phyloP scores from a whole-genome alignment of 768 basidiomycete species.

The Lactarius pseudohatsudake region DNA sequence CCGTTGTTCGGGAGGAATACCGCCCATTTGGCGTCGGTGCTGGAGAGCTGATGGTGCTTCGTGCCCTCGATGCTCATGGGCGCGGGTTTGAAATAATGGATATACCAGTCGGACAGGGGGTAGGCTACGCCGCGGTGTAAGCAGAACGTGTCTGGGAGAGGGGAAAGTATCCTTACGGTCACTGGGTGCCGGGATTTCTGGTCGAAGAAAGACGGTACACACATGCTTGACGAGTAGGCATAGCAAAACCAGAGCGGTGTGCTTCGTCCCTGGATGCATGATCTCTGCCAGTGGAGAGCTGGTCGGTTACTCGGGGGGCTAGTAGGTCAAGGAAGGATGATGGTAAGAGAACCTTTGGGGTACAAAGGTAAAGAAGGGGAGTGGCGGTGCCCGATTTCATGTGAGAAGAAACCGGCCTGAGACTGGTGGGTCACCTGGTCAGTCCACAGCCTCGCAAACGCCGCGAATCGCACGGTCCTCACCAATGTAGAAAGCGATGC shows the following conservation, averaged over 20 bases:
- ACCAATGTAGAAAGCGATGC: neutral
- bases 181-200: neutral
- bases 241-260: slow-evolving; percentile 3
- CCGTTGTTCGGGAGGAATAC: too few relatives aligned
- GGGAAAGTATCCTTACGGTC: neutral
- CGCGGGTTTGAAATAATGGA: too few relatives aligned
- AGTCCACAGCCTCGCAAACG: neutral
- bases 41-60: too few relatives aligned
- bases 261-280: neutral
- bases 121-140: slow-evolving; percentile 7
- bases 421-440: neutral
- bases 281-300: neutral
- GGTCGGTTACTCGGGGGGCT: neutral
- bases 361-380: neutral
- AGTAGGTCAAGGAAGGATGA: too few relatives aligned
- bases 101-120: too few relatives aligned
- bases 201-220: slow-evolving; percentile 5
- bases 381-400: neutral
- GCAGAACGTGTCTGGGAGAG: neutral
- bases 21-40: too few relatives aligned
- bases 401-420: neutral
- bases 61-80: too few relatives aligned
- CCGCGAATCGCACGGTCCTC: neutral
- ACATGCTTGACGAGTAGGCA: slow-evolving; percentile 11
- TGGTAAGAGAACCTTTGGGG: too few relatives aligned